Percentiles rank a stretch among this genome's conserved stretches.
These are phyloP conservation scores for Colletotrichum sp. DNA, from an alignment of 2,329 filamentous ascomycete species.

Conservation along the genomic window DNA sequence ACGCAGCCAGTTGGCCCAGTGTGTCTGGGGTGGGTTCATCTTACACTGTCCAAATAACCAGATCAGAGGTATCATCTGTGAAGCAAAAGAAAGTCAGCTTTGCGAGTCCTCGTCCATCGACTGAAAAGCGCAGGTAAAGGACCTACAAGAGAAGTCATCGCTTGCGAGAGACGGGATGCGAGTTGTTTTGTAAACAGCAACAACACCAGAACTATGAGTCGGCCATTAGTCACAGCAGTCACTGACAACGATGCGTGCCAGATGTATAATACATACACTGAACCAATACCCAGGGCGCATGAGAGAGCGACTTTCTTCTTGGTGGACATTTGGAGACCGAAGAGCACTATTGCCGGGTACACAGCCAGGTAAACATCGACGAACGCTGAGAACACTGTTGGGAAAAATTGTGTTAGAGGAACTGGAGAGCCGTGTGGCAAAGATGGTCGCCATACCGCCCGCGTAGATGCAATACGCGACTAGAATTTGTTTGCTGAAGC, in stretches of 20 bases:
- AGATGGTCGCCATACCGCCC: conserved; percentile 32
- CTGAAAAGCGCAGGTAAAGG: neutral
- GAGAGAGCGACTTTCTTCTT: conserved; percentile 46
- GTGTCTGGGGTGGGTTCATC: neutral
- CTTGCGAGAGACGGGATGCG: conserved; percentile 32
- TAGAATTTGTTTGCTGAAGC: conserved; percentile 28
- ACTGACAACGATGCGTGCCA: neutral
- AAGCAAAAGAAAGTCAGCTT: neutral
- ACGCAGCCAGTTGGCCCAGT: neutral
- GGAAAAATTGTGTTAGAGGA: fast-evolving
- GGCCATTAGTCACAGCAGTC: neutral
- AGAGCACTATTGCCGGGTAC: conserved; percentile 43
- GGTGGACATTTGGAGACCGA: conserved; percentile 37
- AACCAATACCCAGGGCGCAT: conserved; percentile 42
- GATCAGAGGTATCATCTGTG: conserved; percentile 41
- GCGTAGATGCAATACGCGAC: conserved; percentile 44
- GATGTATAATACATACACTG: conserved; percentile 29
- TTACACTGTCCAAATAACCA: conserved; percentile 52
- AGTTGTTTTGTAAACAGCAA: conserved; percentile 39
- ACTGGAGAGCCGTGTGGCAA: neutral
- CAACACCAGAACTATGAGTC: conserved; percentile 23
- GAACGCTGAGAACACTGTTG: conserved; percentile 35
- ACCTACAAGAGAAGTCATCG: conserved; percentile 27
- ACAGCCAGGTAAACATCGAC: conserved; percentile 47
- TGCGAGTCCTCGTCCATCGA: neutral